phyloP scores from a whole-genome alignment of 306 rosid genomes.

The Hippophae tibetana region DNA sequence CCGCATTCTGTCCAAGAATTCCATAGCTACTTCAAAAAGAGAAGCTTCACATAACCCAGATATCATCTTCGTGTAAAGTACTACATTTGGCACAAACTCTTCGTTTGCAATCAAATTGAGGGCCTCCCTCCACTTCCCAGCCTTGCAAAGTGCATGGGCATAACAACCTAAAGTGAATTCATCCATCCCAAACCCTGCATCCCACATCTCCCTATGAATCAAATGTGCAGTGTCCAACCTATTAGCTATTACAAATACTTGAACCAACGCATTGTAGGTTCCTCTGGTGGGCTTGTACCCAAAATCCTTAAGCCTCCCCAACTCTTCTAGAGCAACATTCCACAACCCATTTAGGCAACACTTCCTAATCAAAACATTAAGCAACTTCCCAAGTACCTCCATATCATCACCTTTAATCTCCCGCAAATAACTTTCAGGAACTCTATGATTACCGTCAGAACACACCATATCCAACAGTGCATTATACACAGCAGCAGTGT shows the following conservation, averaged over 20 bases:
- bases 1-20: conserved; percentile 56
- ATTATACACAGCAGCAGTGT: conserved; percentile 35
- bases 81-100: conserved; percentile 45
- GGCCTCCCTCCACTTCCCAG: conserved; percentile 56
- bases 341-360: conserved; percentile 71
- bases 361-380: conserved; percentile 54
- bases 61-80: conserved; percentile 62
- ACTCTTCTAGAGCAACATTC: conserved; percentile 71
- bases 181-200: conserved; percentile 56
- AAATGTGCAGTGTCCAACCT: conserved; percentile 59
- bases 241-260: conserved; percentile 56
- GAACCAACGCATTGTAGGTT: conserved; percentile 67
- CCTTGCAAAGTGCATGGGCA: conserved; percentile 52
- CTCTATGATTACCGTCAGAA: conserved; percentile 24
- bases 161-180: conserved; percentile 49
- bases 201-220: conserved; percentile 65
- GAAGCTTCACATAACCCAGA: conserved; percentile 80
- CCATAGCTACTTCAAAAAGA: conserved; percentile 72
- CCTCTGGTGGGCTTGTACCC: conserved; percentile 54
- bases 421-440: conserved; percentile 28
- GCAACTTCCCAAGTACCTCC: conserved; percentile 54
- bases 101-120: conserved; percentile 49
- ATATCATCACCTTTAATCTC: conserved; percentile 51
- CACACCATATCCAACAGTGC: conserved; percentile 43
- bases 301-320: conserved; percentile 78